phyloP scores from a whole-genome alignment of 2,329 filamentous ascomycete genomes.

The Colletotrichum tropicale region DNA sequence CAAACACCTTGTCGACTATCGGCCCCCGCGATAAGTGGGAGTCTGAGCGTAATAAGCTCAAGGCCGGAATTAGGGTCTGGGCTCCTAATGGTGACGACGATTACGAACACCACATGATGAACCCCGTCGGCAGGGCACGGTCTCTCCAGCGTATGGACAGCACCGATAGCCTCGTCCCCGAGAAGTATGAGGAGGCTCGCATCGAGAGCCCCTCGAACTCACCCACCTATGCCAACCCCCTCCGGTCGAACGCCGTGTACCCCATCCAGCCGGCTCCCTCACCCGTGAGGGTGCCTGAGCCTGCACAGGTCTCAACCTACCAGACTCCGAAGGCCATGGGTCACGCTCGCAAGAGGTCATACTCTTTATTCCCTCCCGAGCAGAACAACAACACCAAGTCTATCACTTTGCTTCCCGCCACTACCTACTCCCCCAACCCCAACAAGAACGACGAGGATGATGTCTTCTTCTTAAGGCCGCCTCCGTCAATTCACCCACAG shows the following conservation, averaged over 20 bases:
- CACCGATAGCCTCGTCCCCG: constrained; percentile 35
- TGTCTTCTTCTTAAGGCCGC: constrained; percentile 8
- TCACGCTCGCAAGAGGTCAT: constrained; percentile 41
- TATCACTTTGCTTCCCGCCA: constrained; percentile 48
- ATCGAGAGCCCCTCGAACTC: constrained; percentile 27
- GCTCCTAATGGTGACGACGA: constrained; percentile 30
- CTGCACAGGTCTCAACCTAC: constrained; percentile 13
- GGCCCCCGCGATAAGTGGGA: constrained; percentile 51
- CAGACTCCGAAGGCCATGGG: constrained; percentile 22
- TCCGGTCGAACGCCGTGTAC: constrained; percentile 37
- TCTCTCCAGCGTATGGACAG: constrained; percentile 36
- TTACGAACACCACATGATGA: constrained; percentile 37
- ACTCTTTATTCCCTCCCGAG: constrained; percentile 42
- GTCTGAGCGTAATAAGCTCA: constrained; percentile 48
- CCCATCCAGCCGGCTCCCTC: constrained; percentile 13
- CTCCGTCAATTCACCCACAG: constrained; percentile 25
- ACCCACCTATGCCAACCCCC: constrained; percentile 25
- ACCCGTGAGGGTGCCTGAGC: constrained; percentile 9
- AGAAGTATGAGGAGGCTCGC: constrained; percentile 36
- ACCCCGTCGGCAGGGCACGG: constrained; percentile 33
- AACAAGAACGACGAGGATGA: background rate
- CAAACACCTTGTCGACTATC: constrained; percentile 63
- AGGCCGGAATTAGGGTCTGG: constrained; percentile 51
- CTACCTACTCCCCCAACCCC: constrained; percentile 44
- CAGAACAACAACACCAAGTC: constrained; percentile 31